Conservation (phyloP, 805 yeast species). For the Candida ponderosae region DNA sequence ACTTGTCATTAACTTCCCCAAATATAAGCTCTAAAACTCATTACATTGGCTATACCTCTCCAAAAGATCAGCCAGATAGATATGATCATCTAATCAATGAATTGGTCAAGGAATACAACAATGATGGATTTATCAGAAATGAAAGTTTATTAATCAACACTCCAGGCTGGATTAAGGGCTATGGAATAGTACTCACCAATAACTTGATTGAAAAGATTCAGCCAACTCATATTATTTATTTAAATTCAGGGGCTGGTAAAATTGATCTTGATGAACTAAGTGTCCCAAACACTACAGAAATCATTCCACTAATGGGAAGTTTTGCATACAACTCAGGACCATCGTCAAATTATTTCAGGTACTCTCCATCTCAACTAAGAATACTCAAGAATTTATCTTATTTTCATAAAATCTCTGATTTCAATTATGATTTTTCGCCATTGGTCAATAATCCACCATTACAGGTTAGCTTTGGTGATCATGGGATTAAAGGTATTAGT, state of each 20-base stretch:
- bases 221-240: conserved; percentile 51
- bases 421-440: conserved; percentile 34
- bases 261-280: conserved; percentile 20
- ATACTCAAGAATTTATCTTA: conserved; percentile 42
- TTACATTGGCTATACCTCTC: conserved; percentile 60
- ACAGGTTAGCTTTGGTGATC: conserved; percentile 28
- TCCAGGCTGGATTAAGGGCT: conserved; percentile 91
- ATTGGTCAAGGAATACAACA: conserved; percentile 29
- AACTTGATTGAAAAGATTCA: conserved; percentile 29
- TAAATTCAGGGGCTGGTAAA: conserved; percentile 33
- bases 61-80: conserved; percentile 54
- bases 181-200: conserved; percentile 61
- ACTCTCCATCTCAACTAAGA: conserved; percentile 47
- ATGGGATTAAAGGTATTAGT: conserved; percentile 29
- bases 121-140: conserved; percentile 17
- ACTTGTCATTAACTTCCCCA: conserved; percentile 14
- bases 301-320: conserved; percentile 29
- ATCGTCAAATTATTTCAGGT: conserved; percentile 16
- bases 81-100: conserved; percentile 38
- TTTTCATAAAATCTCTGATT: conserved; percentile 34
- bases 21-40: conserved; percentile 7
- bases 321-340: conserved; percentile 17
- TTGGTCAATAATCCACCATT: conserved; percentile 31
- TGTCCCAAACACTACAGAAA: conserved; percentile 19
- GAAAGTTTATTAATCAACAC: conserved; percentile 55